Base-by-base conservation (phyloP, 495 filamentous ascomycete genomes). In the Penicillium subrubescens region DNA sequence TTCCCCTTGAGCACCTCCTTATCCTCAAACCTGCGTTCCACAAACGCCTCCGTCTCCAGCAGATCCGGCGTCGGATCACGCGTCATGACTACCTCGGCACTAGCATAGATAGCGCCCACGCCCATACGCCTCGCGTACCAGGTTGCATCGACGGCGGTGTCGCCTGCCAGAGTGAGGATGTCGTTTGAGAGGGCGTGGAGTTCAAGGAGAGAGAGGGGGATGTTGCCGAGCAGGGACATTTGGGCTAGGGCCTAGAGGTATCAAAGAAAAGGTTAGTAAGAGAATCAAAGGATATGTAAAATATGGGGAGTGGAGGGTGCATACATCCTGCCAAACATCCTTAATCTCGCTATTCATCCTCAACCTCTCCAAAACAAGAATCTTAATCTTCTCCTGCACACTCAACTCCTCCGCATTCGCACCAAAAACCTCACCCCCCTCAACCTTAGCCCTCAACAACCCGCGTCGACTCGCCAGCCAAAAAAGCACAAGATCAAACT, bases 101-200 rank as follows among this genome's bases (percentile, higher is more conserved):
- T 89, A 27, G 92, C 90, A 72, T 98, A 99, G 67, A 97, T 87
- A 12, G 87, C 82, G 4, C 90, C 86, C 6, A 98, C 80, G 2
- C 86, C 87, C 7, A 89, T 86, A 7, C 95, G 88, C 74, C 95
- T 95, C 59, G 93, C 91, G 73, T 98, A 99, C 95, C 95, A 98
- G 12, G 84, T 85, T 0, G 87, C 83, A 71, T 97, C 94, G 64
- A 97, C 90, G 15, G 87, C 86, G 5, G 78, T 78, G 73, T 97
- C 96, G 46, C 92, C 92, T 0, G 96, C 87, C 3, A 97, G 86
- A 67, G 84, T 90, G 74, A 89, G 88, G 33, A 99, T 94, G 77
- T 99, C 95, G 76, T 95, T 93, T 8, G 90, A 84, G 2, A 99
- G 87, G 43, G 83, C 78, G 35, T 90, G 88, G 14, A 99, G 86